Evolutionary conservation across 1,284 basidiomycete species (phyloP), one percentile per base, ranked within the genome.

Genomic region (Schizopora paradoxa): DNA sequence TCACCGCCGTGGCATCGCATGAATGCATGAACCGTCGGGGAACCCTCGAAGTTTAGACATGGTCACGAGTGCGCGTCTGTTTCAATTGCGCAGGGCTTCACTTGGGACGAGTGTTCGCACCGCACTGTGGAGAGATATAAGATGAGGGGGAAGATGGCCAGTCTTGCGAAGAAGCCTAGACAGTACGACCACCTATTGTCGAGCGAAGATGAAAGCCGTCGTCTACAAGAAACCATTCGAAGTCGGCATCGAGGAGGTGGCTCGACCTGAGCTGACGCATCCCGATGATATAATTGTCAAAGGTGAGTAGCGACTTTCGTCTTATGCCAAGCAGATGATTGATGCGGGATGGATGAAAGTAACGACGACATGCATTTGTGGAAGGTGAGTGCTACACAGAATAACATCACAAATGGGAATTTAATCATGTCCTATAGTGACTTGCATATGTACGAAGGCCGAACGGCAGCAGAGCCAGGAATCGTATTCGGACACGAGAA

Each of bases 401-500:
- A 35, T 5, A 13, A 18, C 32, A 18, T 54, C 34, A 6, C 8
- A 37, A 29, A 38, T 23, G 5, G 18, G 11, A 19, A 41, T 22
- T 34, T 34, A 8, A 19, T 43, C 42, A 49, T 29, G 14, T 54
- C 38, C 19, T 42, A n/a, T 37, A 73, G 72, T 41, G 74, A 76
- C 51, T 54, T 76, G 45, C 72, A 76, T 49, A 76, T 75, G 72
- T 76, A 76, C 54, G 72, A 77, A 59, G 74, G 74, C 8, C 71
- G 74, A 48, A 76, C 74, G 1, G 69, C 64, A 13, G 73, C 73
- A 1, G 51, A 74, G 52, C 49, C 69, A 26, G 73, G 73, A 3
- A 72, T 76, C 26, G 66, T 74, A 11, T 76, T 77, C 45, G 73
- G 74, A 5, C 74, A 76, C 54, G 74, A 77, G 55, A 77, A 75